Evolutionary conservation across 179 eudicot genomes (phyloP).

Genomic region (Silene vulgaris): DNA sequence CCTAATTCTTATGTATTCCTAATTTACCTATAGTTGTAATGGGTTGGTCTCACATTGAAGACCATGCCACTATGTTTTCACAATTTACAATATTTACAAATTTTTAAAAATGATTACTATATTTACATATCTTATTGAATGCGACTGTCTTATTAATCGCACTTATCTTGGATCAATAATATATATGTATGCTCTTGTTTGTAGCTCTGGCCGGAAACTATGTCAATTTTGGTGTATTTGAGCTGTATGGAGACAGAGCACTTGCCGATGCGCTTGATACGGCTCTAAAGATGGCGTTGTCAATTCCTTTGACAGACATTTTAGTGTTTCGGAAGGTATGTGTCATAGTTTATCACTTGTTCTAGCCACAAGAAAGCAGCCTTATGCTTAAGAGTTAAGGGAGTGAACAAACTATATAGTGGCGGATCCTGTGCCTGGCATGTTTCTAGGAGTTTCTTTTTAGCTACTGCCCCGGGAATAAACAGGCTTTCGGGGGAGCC

Average conservation of each 20-base stretch:
- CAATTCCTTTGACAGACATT: slow-evolving; percentile 69
- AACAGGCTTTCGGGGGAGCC: not conserved
- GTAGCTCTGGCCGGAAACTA: slow-evolving; percentile 84
- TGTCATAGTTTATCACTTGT: not conserved
- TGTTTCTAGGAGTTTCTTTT: not conserved
- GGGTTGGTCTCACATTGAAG: no score
- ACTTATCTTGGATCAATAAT: not conserved
- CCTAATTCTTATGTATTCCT: no score
- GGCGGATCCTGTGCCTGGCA: not conserved
- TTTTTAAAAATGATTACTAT: no score
- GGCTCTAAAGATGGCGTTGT: slow-evolving; percentile 68
- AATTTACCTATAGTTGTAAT: no score
- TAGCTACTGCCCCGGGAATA: not conserved
- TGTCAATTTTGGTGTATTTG: slow-evolving; percentile 85
- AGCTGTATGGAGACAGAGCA: slow-evolving; percentile 87
- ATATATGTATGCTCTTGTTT: slow-evolving; percentile 20
- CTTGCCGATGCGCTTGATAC: slow-evolving; percentile 80
- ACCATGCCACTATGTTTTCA: no score
- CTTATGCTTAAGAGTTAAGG: not conserved
- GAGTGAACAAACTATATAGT: not conserved
- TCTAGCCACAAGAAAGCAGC: not conserved
- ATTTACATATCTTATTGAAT: not conserved
- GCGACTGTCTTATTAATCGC: not conserved
- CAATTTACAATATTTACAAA: not conserved
- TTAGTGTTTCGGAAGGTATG: slow-evolving; percentile 76